Evolutionary conservation across 2,329 filamentous ascomycete species (phyloP).

Genomic region (Dactylellina drechsleri): DNA sequence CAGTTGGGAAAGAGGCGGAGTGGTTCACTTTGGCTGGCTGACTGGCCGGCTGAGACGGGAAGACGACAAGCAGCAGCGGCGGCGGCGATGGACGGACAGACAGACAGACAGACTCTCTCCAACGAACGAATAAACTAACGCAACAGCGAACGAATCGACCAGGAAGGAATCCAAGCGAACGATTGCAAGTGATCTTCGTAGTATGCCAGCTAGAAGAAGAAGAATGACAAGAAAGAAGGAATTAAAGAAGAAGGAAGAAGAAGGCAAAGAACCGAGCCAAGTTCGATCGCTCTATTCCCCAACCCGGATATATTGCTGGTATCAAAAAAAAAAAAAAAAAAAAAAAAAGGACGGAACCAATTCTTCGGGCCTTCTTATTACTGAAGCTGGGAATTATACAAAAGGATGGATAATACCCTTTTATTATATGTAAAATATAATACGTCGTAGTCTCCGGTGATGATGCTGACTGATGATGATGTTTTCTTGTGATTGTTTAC

Average conservation of each 20-base stretch:
- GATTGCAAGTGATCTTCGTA: neutral
- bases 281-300: no score
- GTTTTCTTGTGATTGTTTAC: no score
- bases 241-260: slow-evolving; percentile 6
- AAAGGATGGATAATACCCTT: no score
- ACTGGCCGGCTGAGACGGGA: slow-evolving; percentile 50
- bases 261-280: neutral
- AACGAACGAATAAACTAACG: no score
- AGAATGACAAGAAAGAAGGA: slow-evolving; percentile 3
- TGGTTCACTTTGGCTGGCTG: slow-evolving; percentile 14
- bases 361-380: no score
- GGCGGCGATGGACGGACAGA: slow-evolving; percentile 14
- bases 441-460: no score
- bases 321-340: neutral
- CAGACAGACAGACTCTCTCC: slow-evolving; percentile 1
- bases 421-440: no score
- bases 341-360: neutral
- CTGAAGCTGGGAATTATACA: no score
- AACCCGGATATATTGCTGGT: neutral
- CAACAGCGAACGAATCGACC: neutral
- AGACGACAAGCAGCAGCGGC: neutral
- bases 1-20: neutral
- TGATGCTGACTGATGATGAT: no score
- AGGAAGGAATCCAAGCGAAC: neutral
- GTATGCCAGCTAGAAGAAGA: neutral